A percentile compares a stretch with the other conserved stretches of the same genome.
Conservation (phyloP, 345 rosid genomes). For the Populus tremula region DNA sequence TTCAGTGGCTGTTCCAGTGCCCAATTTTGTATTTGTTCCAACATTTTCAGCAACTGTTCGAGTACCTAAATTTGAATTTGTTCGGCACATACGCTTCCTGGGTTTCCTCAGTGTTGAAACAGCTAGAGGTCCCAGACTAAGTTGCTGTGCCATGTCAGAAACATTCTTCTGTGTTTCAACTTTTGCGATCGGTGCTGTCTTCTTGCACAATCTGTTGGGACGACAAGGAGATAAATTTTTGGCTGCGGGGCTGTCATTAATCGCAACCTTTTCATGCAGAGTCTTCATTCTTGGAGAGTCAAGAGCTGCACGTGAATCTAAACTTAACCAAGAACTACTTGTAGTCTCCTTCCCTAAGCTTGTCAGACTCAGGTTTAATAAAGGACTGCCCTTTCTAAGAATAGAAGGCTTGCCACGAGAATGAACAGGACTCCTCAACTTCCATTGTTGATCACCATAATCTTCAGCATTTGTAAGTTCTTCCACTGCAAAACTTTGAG, state of each 20-base stretch:
- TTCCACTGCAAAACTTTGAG: slow-evolving; percentile 25
- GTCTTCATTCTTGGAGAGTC: slow-evolving; percentile 30
- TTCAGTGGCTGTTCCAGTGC: slow-evolving; percentile 28
- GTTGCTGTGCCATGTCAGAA: slow-evolving; percentile 35
- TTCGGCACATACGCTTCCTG: slow-evolving; percentile 44
- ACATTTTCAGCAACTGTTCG: slow-evolving; percentile 31
- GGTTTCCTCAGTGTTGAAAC: slow-evolving; percentile 44
- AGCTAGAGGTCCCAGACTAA: slow-evolving; percentile 50
- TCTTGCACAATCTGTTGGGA: slow-evolving; percentile 47
- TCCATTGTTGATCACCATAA: slow-evolving; percentile 31
- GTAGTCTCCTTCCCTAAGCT: slow-evolving; percentile 41
- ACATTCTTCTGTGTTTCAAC: slow-evolving; percentile 32
- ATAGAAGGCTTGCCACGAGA: slow-evolving; percentile 8
- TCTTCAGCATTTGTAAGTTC: slow-evolving; percentile 26
- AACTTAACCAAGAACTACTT: slow-evolving; percentile 70
- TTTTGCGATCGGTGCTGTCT: slow-evolving; percentile 34
- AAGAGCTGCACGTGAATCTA: slow-evolving; percentile 50
- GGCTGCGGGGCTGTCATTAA: slow-evolving; percentile 19
- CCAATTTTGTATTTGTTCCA: slow-evolving; percentile 32
- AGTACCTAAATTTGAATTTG: slow-evolving; percentile 31
- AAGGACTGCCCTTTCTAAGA: slow-evolving; percentile 24
- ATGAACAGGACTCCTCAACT: slow-evolving; percentile 1
- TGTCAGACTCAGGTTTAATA: slow-evolving; percentile 31
- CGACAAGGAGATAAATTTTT: slow-evolving; percentile 27
- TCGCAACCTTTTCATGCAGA: slow-evolving; percentile 28